Percentiles rank a stretch among this genome's conserved stretches.
These are phyloP conservation scores for Naumovozyma dairenensis DNA, from an alignment of 805 yeast genomes.

Conservation along the genomic window DNA sequence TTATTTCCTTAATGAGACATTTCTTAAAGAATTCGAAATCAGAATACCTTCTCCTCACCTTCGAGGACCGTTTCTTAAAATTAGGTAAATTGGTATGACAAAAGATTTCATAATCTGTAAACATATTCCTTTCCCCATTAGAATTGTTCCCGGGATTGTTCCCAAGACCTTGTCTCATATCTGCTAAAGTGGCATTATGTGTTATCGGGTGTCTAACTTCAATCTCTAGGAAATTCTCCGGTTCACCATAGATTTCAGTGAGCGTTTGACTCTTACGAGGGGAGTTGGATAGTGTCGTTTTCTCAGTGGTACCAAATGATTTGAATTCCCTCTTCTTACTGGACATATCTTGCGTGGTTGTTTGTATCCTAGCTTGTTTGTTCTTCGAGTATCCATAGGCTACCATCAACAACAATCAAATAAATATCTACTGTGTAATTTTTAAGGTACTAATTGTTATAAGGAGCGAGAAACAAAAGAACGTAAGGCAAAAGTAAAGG, in stretches of 20 bases:
- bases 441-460: too few relatives aligned
- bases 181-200: conserved; percentile 14
- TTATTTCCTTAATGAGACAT: conserved; percentile 62
- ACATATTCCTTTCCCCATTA: conserved; percentile 34
- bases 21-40: conserved; percentile 80
- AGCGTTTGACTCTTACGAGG: conserved; percentile 49
- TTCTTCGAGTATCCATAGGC: too few relatives aligned
- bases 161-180: conserved; percentile 24
- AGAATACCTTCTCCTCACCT: conserved; percentile 77
- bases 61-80: conserved; percentile 51
- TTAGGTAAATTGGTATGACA: conserved; percentile 90
- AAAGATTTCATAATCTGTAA: conserved; percentile 83
- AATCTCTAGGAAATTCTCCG: conserved; percentile 86
- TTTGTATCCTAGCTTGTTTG: too few relatives aligned
- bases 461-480: too few relatives aligned
- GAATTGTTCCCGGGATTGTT: conserved; percentile 28
- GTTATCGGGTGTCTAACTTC: conserved; percentile 47
- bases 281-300: conserved; percentile 15
- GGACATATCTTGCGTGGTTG: too few relatives aligned
- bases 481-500: too few relatives aligned
- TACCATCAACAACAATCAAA: too few relatives aligned
- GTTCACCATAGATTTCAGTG: conserved; percentile 83
- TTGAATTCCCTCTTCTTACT: conserved; percentile 24
- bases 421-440: too few relatives aligned
- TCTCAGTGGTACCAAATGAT: conserved; percentile 23